phyloP scores from a whole-genome alignment of 768 basidiomycete genomes.

The Mycena galericulata region DNA sequence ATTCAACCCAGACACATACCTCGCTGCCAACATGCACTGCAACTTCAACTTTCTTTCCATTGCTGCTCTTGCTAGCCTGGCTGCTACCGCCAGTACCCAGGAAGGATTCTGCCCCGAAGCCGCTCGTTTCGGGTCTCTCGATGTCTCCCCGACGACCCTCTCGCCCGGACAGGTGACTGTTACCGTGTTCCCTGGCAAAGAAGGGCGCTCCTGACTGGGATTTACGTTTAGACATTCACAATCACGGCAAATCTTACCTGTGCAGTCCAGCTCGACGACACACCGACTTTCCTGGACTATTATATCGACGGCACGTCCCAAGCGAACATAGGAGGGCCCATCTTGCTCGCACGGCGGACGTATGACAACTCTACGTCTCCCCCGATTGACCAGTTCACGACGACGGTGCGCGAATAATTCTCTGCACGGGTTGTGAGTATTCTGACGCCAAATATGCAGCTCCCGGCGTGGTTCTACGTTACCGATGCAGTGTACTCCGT shows the following conservation, averaged over 20 bases:
- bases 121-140: conserved; percentile 17
- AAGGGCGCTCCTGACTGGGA: neutral
- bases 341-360: conserved; percentile 28
- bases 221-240: conserved; percentile 22
- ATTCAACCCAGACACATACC: too few relatives aligned
- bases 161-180: conserved; percentile 24
- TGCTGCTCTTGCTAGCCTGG: neutral
- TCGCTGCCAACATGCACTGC: too few relatives aligned
- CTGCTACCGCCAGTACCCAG: conserved; percentile 9
- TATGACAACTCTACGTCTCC: conserved; percentile 21
- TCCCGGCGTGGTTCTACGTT: conserved; percentile 30
- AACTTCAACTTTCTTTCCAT: conserved; percentile 18
- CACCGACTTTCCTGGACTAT: conserved; percentile 33
- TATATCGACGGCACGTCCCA: conserved; percentile 9
- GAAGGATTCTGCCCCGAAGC: conserved; percentile 28
- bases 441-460: neutral
- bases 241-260: conserved; percentile 30
- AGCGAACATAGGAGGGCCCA: conserved; percentile 15
- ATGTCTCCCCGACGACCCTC: conserved; percentile 28
- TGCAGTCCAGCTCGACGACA: conserved; percentile 29
- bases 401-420: neutral
- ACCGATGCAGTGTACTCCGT: conserved; percentile 17
- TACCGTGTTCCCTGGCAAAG: neutral
- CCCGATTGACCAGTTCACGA: conserved; percentile 23
- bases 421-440: neutral